A percentile compares a stretch with the other conserved stretches of the same genome.
These are phyloP conservation scores for Xylaria sp. DNA, from an alignment of 2,329 filamentous ascomycete genomes.

Conservation along the genomic window DNA sequence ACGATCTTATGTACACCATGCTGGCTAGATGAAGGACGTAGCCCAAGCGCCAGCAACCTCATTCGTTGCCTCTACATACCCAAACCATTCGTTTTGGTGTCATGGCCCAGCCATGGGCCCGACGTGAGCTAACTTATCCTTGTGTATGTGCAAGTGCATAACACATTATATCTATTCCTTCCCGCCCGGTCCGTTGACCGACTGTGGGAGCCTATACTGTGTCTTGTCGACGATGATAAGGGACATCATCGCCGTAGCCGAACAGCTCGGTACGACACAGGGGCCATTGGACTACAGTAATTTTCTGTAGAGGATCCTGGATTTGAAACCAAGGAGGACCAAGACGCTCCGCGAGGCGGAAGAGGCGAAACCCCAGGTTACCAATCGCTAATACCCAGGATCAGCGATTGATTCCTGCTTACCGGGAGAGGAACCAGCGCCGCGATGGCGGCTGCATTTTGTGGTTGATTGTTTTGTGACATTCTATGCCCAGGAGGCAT, in stretches of 20 bases:
- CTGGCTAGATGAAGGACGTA: conserved; percentile 53
- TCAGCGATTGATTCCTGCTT: conserved; percentile 18
- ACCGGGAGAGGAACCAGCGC: conserved; percentile 37
- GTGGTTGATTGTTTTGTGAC: conserved; percentile 31
- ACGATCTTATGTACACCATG: conserved; percentile 52
- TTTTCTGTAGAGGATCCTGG: conserved; percentile 27
- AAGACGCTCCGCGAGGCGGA: conserved; percentile 13
- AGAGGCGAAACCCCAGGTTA: conserved; percentile 26
- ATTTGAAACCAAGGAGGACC: conserved; percentile 27
- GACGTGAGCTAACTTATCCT: conserved; percentile 37
- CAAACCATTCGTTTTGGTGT: conserved; percentile 25
- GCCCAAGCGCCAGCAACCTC: conserved; percentile 27
- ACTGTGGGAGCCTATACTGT: conserved; percentile 18
- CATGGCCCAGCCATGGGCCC: conserved; percentile 34
- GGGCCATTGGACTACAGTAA: conserved; percentile 25
- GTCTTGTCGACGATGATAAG: conserved; percentile 29
- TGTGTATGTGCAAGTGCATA: conserved; percentile 46
- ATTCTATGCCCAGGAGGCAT: conserved; percentile 26
- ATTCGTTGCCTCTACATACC: conserved; percentile 19
- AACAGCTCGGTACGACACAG: conserved; percentile 27
- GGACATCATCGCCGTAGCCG: conserved; percentile 24
- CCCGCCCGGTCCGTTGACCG: conserved; percentile 20
- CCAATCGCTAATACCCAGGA: conserved; percentile 22
- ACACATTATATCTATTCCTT: conserved; percentile 35
- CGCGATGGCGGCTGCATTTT: conserved; percentile 31